Conservation (phyloP, 805 yeast genomes). For the Middelhovenomyces tepae region DNA sequence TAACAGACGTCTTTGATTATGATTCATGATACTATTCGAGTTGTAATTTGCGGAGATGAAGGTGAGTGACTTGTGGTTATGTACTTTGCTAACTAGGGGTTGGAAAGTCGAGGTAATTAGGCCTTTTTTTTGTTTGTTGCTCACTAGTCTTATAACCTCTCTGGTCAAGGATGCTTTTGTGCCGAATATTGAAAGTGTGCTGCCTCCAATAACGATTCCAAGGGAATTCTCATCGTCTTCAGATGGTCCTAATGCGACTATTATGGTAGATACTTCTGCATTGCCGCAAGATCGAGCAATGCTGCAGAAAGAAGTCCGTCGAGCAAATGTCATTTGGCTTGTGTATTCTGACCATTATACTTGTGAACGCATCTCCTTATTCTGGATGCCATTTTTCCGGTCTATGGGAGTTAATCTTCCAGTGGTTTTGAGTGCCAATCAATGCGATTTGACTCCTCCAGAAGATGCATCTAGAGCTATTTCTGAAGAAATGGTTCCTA, state of each 20-base stretch:
- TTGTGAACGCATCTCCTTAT: conserved; percentile 80
- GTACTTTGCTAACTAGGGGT: conserved; percentile 33
- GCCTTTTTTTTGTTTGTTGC: conserved; percentile 6
- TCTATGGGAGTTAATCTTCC: conserved; percentile 92
- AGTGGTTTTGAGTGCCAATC: conserved; percentile 82
- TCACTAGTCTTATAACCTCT: conserved; percentile 56
- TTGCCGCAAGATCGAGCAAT: conserved; percentile 46
- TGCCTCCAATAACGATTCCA: conserved; percentile 83
- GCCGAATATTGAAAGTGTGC: conserved; percentile 63
- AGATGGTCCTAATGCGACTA: conserved; percentile 54
- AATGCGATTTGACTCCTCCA: conserved; percentile 40
- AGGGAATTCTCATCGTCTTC: conserved; percentile 52
- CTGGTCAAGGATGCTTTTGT: conserved; percentile 75
- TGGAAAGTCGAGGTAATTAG: conserved; percentile 49
- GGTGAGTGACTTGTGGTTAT: conserved; percentile 31
- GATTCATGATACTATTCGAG: conserved; percentile 39
- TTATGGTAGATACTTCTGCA: conserved; percentile 69
- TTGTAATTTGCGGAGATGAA: conserved; percentile 92
- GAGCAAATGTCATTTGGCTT: conserved; percentile 89
- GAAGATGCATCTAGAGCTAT: conserved; percentile 30
- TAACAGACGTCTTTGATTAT: too few species aligned
- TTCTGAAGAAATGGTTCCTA: conserved; percentile 76
- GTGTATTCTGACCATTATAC: conserved; percentile 92
- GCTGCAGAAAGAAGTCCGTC: conserved; percentile 65
- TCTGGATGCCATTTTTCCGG: conserved; percentile 92